Conservation (phyloP, 2,329 filamentous ascomycete species). For the Thelonectria rubi region DNA sequence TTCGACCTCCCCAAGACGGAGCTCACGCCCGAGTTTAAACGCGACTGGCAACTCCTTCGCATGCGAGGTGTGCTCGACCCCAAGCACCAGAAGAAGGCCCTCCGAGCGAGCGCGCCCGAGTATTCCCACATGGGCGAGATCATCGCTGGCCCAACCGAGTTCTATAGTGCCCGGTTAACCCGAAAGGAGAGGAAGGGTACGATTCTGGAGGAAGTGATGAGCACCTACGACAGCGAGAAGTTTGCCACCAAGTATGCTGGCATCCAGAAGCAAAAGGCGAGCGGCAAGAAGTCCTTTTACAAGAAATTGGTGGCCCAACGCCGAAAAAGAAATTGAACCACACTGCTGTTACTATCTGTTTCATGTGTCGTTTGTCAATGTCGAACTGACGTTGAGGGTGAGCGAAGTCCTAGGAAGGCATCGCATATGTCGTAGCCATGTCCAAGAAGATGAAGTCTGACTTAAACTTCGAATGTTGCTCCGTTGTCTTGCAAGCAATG, state of each 20-base stretch:
- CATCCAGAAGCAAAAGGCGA: conserved; percentile 83
- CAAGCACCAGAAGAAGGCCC: conserved; percentile 92
- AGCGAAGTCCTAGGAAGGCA: neutral
- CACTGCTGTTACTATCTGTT: neutral
- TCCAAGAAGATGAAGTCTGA: neutral
- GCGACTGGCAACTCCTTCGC: conserved; percentile 87
- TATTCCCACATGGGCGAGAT: conserved; percentile 92
- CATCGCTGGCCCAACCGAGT: conserved; percentile 88
- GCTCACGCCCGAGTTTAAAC: conserved; percentile 84
- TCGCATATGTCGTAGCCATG: neutral
- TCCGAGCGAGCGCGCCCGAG: conserved; percentile 72
- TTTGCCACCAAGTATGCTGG: conserved; percentile 90
- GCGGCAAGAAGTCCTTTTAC: conserved; percentile 90
- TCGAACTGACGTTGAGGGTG: neutral
- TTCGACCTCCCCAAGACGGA: conserved; percentile 87
- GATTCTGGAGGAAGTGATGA: conserved; percentile 83
- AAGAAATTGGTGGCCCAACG: conserved; percentile 72
- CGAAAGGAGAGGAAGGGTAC: conserved; percentile 90
- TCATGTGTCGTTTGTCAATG: neutral
- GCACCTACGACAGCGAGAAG: conserved; percentile 61
- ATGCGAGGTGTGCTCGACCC: conserved; percentile 91
- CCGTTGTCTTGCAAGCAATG: too few species aligned
- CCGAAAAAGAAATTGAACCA: conserved; percentile 37
- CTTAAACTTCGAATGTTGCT: too few species aligned
- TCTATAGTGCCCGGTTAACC: conserved; percentile 79